Evolutionary conservation across 1,139 yeast species (phyloP).

Genomic region (Komagataea norvegica): DNA sequence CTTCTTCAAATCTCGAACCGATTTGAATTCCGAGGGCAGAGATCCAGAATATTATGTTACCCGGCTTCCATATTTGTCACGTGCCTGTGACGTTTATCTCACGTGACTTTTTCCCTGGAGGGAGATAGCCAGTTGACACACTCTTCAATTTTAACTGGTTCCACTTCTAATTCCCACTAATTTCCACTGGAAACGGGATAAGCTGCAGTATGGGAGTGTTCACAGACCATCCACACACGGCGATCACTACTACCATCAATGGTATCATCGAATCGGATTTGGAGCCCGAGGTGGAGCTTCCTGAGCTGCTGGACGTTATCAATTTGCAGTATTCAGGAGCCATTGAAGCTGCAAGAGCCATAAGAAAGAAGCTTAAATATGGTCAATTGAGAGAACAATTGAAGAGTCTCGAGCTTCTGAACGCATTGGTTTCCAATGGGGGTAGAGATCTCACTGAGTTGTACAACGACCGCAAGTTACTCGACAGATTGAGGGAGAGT

Average conservation of each 20-base stretch:
- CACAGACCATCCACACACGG: slow-evolving; percentile 48
- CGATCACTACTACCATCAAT: slow-evolving; percentile 49
- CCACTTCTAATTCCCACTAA: too few species aligned
- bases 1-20: too few species aligned
- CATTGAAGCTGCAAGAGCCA: slow-evolving; percentile 83
- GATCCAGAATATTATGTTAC: too few species aligned
- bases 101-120: too few species aligned
- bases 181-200: too few species aligned
- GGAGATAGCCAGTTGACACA: too few species aligned
- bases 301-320: slow-evolving; percentile 30
- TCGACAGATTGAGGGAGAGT: slow-evolving; percentile 59
- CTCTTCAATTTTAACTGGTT: too few species aligned
- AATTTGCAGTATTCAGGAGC: slow-evolving; percentile 39
- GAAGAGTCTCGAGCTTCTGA: slow-evolving; percentile 66
- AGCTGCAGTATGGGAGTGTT: slow-evolving; percentile 41
- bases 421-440: slow-evolving; percentile 73
- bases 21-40: too few species aligned
- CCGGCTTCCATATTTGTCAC: too few species aligned
- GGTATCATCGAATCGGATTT: slow-evolving; percentile 39
- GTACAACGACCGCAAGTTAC: slow-evolving; percentile 67
- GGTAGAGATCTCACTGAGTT: slow-evolving; percentile 42
- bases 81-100: too few species aligned
- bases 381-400: slow-evolving; percentile 59
- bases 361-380: slow-evolving; percentile 82
- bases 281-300: slow-evolving; percentile 39